Base-by-base conservation (phyloP, 441 rosid species). In the Lepidium campestre region DNA sequence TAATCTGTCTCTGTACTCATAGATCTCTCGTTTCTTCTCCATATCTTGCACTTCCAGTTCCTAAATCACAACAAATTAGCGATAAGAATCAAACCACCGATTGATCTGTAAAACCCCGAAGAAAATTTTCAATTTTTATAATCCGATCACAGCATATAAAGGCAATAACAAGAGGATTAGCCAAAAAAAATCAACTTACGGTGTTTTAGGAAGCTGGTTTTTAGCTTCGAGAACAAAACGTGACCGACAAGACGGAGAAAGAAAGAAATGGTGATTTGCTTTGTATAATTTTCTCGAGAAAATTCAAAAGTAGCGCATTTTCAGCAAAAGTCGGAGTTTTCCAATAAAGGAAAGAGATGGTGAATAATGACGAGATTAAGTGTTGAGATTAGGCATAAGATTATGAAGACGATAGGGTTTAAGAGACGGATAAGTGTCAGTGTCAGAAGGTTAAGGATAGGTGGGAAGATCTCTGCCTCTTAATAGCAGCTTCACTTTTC, bases 1-100 rank as follows among this genome's bases (percentile, higher is more conserved):
- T 25, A 94, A 65, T 73, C 83, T 84, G 41, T 81, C 86, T 79
- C 99, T 81, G 52, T 86, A 91, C 67, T 82, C 80, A 46, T 80
- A 75, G 64, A 89, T 85, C 48, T 80, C 79, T 50, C 62, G 54
- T 53, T 76, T 76, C 65, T 70, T 82, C 57, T 71, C 81, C 97
- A 86, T 91, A 68, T 79, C 61, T 63, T 48, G 2, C 37, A 35
- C 67, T 44, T 15, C 0, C 45, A 45, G 32, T 12, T 5, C 22
- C 11, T 15, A 59, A 59, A 29, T 13, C 19, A 32, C 54, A 52
- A 13, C 13, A 55, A 44, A 44, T 25, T 68, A 70, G 37, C 6
- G 1, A 11, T 20, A 20, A 41, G 25, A 65, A 41, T 20, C 14
- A 29, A n/a, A 25, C n/a, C 10, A 2, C 34, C 12, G 4, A 7